Percentiles rank a stretch among this genome's conserved stretches.
Evolutionary conservation across 352 stramenopile species (phyloP).

Genomic region (Halophytophthora batemanensis): DNA sequence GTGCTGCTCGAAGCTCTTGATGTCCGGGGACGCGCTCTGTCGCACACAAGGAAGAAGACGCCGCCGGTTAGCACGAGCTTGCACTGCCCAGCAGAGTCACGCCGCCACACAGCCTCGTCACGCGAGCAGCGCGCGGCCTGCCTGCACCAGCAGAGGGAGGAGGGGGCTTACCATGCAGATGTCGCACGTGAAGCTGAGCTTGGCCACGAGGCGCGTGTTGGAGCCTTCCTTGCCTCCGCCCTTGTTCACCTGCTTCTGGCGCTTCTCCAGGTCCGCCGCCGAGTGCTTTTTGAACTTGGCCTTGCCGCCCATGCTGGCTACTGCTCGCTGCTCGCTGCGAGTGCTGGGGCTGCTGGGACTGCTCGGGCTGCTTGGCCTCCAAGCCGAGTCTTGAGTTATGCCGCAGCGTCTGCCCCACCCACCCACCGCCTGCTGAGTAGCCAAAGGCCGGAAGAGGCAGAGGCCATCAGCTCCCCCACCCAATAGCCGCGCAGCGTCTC

Average conservation of each 20-base stretch:
- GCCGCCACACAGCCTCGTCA: no score
- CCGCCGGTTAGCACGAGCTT: background rate
- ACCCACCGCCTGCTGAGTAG: no score
- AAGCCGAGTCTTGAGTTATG: background rate
- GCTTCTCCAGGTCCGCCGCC: slow-evolving; percentile 50
- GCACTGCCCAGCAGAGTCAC: background rate
- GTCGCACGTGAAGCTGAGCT: slow-evolving; percentile 70
- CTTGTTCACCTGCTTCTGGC: slow-evolving; percentile 57
- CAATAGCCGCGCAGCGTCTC: no score
- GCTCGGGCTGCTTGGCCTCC: slow-evolving; percentile 17
- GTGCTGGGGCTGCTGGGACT: slow-evolving; percentile 3
- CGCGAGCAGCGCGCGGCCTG: no score
- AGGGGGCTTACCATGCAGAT: slow-evolving; percentile 71
- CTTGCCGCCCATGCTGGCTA: slow-evolving; percentile 56
- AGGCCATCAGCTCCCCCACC: no score
- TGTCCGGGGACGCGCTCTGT: slow-evolving; percentile 57
- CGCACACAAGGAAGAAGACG: slow-evolving; percentile 4
- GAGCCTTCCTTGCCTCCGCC: slow-evolving; percentile 47
- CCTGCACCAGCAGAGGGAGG: background rate
- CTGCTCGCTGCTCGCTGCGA: background rate
- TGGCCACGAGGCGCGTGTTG: slow-evolving; percentile 32
- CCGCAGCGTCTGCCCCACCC: background rate
- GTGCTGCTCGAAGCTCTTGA: slow-evolving; percentile 59
- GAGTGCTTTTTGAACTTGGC: slow-evolving; percentile 81
- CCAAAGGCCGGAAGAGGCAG: no score